Evolutionary conservation across 345 rosid species (phyloP), one percentile per base, ranked within the genome.

Genomic region (Camelina hispida): DNA sequence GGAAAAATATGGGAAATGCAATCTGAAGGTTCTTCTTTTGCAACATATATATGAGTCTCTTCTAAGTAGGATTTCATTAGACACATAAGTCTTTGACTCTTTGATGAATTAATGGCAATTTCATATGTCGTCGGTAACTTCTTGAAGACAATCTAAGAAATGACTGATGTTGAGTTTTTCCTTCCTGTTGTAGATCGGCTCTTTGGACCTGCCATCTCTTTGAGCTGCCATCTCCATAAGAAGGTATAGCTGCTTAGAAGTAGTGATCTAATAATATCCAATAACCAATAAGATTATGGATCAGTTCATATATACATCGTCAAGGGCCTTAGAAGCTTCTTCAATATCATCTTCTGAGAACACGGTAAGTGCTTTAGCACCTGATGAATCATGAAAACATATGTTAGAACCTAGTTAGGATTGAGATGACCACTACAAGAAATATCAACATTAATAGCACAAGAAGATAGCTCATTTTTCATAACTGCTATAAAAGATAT

Each of bases 121-220:
- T n/a, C n/a, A n/a, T n/a, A n/a, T n/a, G n/a, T n/a, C n/a, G n/a
- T n/a, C n/a, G n/a, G n/a, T n/a, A n/a, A n/a, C 32, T 66, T 52
- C 61, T 0, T 15, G 4, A 37, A 87, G 88, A 78, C 97, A 86
- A 54, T 85, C 88, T 1, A 81, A 83, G 61, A 93, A 91, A 80
- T 87, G 92, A 28, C 72, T 38, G 37, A 89, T 79, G 38, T 76
- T 66, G 17, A 93, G 91, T 88, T 89, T 93, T 76, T 85, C 85
- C 76, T n/a, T 62, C 4, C 95, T 94, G 2, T 81, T 74, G 77
- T 58, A 89, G 62, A 87, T 85, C 10, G 93, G 81, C 77, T 88
- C 95, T 0, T 92, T 83, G 4, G 85, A 72, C 46, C 87, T 92
- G 86, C 95, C 93, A 90, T 87, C 86, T 93, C 95, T 68, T 40